phyloP scores from a whole-genome alignment of 257 asterid genomes.

The Solanum commersonii region DNA sequence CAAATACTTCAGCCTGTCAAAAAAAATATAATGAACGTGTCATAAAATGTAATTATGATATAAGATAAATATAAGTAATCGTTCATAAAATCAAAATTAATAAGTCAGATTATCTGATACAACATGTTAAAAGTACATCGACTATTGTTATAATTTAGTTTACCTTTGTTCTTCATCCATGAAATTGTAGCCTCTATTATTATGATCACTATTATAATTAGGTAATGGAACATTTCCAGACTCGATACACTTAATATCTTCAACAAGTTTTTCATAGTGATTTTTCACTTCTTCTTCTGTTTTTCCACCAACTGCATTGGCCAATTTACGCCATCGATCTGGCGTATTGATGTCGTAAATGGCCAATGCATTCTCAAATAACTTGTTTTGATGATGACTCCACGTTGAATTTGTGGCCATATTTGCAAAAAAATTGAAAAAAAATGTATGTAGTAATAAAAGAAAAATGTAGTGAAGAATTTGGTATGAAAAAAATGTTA shows the following conservation, averaged over 20 bases:
- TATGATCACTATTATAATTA: constrained; percentile 14
- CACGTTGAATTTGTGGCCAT: constrained; percentile 26
- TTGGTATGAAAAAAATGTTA: neutral
- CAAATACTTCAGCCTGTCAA: constrained; percentile 28
- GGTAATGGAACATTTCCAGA: constrained; percentile 55
- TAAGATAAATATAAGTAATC: neutral
- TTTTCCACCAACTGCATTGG: constrained; percentile 46
- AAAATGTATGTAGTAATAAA: neutral
- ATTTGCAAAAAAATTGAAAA: neutral
- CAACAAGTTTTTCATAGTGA: constrained; percentile 48
- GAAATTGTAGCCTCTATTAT: neutral
- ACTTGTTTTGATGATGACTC: constrained; percentile 53
- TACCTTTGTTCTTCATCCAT: constrained; percentile 22
- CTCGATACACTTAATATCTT: constrained; percentile 46
- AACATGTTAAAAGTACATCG: neutral
- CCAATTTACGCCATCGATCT: constrained; percentile 49
- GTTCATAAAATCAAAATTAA: neutral
- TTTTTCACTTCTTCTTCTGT: constrained; percentile 53
- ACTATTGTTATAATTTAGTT: neutral
- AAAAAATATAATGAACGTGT: neutral
- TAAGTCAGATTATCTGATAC: neutral
- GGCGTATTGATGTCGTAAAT: constrained; percentile 33
- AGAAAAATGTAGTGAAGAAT: neutral
- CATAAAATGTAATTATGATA: neutral
- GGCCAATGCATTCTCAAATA: constrained; percentile 61